Percentiles rank a stretch among this genome's conserved stretches.
Conservation (phyloP, 805 yeast species). For the Barnettozyma vustinii region DNA sequence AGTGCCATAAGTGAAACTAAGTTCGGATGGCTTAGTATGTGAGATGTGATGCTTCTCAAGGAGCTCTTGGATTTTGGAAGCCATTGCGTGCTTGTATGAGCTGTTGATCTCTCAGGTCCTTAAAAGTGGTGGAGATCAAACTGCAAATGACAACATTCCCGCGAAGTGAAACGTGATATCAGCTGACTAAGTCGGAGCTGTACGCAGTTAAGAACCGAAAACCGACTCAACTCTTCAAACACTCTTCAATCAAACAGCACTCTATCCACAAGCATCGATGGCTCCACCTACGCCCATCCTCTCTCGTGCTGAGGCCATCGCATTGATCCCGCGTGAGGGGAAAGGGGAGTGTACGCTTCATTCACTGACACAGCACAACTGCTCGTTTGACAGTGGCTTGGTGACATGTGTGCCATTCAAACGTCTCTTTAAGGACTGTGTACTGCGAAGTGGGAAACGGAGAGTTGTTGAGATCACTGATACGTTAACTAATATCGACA, state of each 20-base stretch:
- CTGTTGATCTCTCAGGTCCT: not conserved
- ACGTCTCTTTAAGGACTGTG: slow-evolving; percentile 40
- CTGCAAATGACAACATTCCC: no score
- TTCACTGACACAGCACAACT: slow-evolving; percentile 41
- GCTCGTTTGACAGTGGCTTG: slow-evolving; percentile 38
- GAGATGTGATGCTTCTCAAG: slow-evolving; percentile 11
- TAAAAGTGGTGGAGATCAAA: not conserved
- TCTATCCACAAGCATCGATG: slow-evolving; percentile 25
- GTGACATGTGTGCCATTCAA: slow-evolving; percentile 45
- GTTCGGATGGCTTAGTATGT: slow-evolving; percentile 37
- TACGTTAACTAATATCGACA: slow-evolving; percentile 24
- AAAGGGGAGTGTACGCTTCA: slow-evolving; percentile 28
- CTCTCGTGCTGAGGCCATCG: slow-evolving; percentile 28
- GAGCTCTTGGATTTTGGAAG: slow-evolving; percentile 11
- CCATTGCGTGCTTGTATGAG: slow-evolving; percentile 4
- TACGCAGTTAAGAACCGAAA: not conserved
- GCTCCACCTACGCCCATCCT: slow-evolving; percentile 48
- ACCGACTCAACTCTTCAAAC: not conserved
- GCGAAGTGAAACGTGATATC: not conserved
- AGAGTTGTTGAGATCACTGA: slow-evolving; percentile 36
- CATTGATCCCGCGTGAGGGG: slow-evolving; percentile 20
- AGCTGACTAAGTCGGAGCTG: not conserved
- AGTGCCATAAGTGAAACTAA: slow-evolving; percentile 74
- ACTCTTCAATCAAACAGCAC: not conserved
- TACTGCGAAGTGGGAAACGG: slow-evolving; percentile 20